These are phyloP conservation scores for Volutella citrinella DNA, from an alignment of 2,329 filamentous ascomycete genomes.

Conservation along the genomic window DNA sequence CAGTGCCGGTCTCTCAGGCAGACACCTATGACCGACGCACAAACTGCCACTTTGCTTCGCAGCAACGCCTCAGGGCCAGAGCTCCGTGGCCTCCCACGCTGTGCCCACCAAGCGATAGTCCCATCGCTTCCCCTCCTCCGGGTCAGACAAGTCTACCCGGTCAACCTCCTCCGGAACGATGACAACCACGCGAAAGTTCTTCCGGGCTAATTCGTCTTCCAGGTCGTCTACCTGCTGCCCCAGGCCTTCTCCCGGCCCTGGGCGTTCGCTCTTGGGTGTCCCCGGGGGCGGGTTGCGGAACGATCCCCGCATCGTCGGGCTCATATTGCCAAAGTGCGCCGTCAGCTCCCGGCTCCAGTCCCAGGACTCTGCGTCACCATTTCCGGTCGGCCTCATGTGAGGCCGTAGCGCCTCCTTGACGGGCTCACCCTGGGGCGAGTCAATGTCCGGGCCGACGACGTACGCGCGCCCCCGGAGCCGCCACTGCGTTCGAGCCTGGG, in stretches of 20 bases:
- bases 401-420: constrained; percentile 58
- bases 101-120: constrained; percentile 58
- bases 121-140: constrained; percentile 61
- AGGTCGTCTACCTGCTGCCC: constrained; percentile 69
- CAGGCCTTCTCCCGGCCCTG: constrained; percentile 40
- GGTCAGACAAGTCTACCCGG: constrained; percentile 66
- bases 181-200: constrained; percentile 80
- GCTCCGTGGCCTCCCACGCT: constrained; percentile 65
- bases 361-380: constrained; percentile 53
- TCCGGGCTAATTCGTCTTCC: constrained; percentile 66
- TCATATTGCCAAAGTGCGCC: constrained; percentile 85
- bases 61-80: constrained; percentile 67
- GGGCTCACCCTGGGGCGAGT: constrained; percentile 39
- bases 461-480: constrained; percentile 74
- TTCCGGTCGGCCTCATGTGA: constrained; percentile 53
- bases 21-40: no score
- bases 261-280: constrained; percentile 50
- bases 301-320: constrained; percentile 72
- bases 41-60: no score
- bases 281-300: constrained; percentile 74
- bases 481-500: constrained; percentile 75
- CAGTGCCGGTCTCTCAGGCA: no score
- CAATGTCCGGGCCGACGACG: constrained; percentile 68
- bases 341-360: constrained; percentile 78
- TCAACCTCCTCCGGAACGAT: constrained; percentile 78